Conservation (phyloP, 495 filamentous ascomycete genomes). For the Talaromyces adpressus region DNA sequence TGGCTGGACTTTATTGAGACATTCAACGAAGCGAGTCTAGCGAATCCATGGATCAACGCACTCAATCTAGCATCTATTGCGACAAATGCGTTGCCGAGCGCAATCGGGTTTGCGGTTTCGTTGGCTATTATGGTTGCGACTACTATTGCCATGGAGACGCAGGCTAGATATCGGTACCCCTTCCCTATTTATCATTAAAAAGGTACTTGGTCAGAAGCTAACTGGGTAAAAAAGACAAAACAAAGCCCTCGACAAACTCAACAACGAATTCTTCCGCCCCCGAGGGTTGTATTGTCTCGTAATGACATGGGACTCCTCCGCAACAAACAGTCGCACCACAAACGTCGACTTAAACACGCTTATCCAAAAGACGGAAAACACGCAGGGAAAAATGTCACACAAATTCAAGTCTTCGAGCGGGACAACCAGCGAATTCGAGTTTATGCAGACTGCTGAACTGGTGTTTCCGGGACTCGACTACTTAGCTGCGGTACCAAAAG, state of each 20-base stretch:
- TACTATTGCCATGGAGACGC: slow-evolving; percentile 9
- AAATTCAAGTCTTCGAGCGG: slow-evolving; percentile 33
- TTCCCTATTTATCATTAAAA: neutral
- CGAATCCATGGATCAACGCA: slow-evolving; percentile 28
- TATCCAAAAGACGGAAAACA: neutral
- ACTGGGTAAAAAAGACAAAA: slow-evolving; percentile 29
- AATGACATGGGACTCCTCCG: slow-evolving; percentile 44
- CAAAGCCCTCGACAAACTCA: slow-evolving; percentile 48
- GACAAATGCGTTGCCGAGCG: slow-evolving; percentile 29
- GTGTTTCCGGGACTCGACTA: slow-evolving; percentile 43
- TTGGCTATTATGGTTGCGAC: slow-evolving; percentile 32
- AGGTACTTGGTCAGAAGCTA: too few relatives aligned
- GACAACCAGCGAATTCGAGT: slow-evolving; percentile 37
- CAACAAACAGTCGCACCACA: neutral
- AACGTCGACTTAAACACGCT: slow-evolving; percentile 13
- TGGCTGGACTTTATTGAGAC: slow-evolving; percentile 48
- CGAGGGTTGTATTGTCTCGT: slow-evolving; percentile 53
- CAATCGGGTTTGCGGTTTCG: slow-evolving; percentile 36
- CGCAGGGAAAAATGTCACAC: slow-evolving; percentile 2
- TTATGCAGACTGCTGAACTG: slow-evolving; percentile 47
- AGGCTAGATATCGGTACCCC: slow-evolving; percentile 11
- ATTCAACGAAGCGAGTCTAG: slow-evolving; percentile 30
- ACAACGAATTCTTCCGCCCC: slow-evolving; percentile 51
- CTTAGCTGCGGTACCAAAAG: neutral
- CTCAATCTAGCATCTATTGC: slow-evolving; percentile 37